Evolutionary conservation across 768 basidiomycete species (phyloP), one percentile per base, ranked within the genome.

Genomic region (Pulveroboletus sp.): DNA sequence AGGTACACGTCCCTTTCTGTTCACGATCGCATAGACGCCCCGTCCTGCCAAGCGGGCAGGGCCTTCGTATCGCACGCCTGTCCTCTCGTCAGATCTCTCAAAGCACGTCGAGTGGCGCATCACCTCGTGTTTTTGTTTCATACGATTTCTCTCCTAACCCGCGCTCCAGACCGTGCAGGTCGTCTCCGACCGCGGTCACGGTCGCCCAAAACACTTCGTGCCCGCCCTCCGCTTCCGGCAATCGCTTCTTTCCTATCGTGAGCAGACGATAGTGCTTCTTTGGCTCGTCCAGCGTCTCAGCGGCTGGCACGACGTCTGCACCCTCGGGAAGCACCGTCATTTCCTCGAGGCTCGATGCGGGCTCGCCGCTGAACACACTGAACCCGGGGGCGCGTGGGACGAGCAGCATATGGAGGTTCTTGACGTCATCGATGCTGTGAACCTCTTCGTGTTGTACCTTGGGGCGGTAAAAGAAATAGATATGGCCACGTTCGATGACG

Each of bases 401-500:
- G 17, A 86, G 73, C 20, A 85, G 70, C 62, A 85, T 78, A 56
- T 81, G 75, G 48, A 85, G 74, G 43, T 79, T 76, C 51, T 71
- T 70, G n/a, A n/a, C 72, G 50, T 83, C 81, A 60, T 82, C 79
- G 26, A 83, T 50, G 7, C 76, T 77, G n/a, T 75, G 60, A 0
- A 73, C 78, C 49, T 80, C 74, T 50, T 80, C 75, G 13, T 68
- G 60, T 56, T 81, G 65, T 17, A 82, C 80, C 24, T 77, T 74
- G 4, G 81, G 82, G 11, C 79, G 76, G 57, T 81, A 85, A 66
- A 82, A 78, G 63, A 84, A 82, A 64, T 83, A 83, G 38, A 85
- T 73, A 52, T 82, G 77, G 9, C 80, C 81, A 14, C 80, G 67
- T 56, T 82, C 79, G 43, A 79, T 79, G 10, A 75, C 76, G 9